Conservation (phyloP, 202 grass and related monocot genomes). For the Digitaria exilis region DNA sequence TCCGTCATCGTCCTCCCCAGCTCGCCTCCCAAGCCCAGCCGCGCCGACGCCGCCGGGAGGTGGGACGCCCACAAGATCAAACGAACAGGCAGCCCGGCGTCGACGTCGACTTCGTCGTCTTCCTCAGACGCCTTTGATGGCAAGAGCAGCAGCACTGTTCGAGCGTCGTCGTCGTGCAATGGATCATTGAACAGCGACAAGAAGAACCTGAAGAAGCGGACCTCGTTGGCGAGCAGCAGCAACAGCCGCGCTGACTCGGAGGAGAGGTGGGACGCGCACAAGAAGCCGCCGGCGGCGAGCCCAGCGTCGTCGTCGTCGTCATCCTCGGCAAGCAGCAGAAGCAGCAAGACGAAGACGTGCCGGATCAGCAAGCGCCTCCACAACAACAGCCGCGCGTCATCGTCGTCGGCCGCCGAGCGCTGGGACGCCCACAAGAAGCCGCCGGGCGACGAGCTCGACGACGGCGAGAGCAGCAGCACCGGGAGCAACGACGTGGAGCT, state of each 20-base stretch:
- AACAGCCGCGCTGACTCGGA: neutral
- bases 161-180: too few relatives aligned
- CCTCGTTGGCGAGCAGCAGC: neutral
- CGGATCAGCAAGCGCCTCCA: neutral
- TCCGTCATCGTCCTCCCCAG: neutral
- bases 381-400: neutral
- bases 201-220: too few relatives aligned
- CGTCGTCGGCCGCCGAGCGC: neutral
- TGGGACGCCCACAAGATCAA: neutral
- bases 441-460: neutral
- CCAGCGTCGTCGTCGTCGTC: neutral
- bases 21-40: neutral
- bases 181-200: too few relatives aligned
- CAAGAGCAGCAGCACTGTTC: too few relatives aligned
- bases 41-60: too few relatives aligned
- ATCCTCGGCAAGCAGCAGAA: neutral
- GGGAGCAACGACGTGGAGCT: neutral
- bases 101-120: too few relatives aligned
- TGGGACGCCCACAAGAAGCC: neutral
- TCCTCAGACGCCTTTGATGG: too few relatives aligned
- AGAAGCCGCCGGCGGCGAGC: neutral
- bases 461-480: neutral
- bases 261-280: too few relatives aligned
- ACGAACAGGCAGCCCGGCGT: neutral
- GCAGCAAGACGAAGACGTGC: neutral